Evolutionary conservation across 1,284 basidiomycete species (phyloP), one percentile per base, ranked within the genome.

Genomic region (Schizophyllum amplum): DNA sequence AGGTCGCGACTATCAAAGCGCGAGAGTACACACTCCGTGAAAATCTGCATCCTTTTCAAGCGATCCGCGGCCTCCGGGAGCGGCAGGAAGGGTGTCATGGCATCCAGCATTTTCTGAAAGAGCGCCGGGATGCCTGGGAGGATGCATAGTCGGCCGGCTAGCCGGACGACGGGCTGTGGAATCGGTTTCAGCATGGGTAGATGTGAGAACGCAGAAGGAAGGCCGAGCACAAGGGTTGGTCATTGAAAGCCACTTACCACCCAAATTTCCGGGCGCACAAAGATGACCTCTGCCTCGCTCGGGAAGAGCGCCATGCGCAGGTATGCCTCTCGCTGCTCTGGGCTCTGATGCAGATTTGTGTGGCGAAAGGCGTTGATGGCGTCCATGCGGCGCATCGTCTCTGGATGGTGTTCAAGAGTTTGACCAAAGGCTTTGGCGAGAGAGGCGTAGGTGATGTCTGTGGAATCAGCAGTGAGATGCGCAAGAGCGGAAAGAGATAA

Each of bases 101-200:
- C 82, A 55, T 85, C 78, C 26, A 94, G 74, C 76, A 95, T 86
- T 67, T 83, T 83, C 65, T 91, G 84, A 72, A 94, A 96, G 21
- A 96, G 76, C 0, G 78, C 74, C 0, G 94, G 94, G 55, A 96
- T 92, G n/a, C 93, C 94, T 0, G 94, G 94, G 69, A 96, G 87
- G 22, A 96, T 76, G 70, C 90, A 95, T 2, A 96, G 76, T 73
- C 90, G 94, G 17, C 89, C 89, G 61, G 80, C 81, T 7, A 96
- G 76, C 21, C 92, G 79, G 1, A 94, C 83, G 1, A 95, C 90
- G 21, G 93, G 93, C 87, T 90, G 63, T 5, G 51, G 7, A 5
- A 47, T 1, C 55, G 11, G 42, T n/a, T n/a, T 11, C 42, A 46
- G n/a, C 42, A 11, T n/a, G 2, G 5, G n/a, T 47, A 11, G 54